These are phyloP conservation scores for Erucastrum elatum DNA, from an alignment of 345 rosid genomes.

Conservation along the genomic window DNA sequence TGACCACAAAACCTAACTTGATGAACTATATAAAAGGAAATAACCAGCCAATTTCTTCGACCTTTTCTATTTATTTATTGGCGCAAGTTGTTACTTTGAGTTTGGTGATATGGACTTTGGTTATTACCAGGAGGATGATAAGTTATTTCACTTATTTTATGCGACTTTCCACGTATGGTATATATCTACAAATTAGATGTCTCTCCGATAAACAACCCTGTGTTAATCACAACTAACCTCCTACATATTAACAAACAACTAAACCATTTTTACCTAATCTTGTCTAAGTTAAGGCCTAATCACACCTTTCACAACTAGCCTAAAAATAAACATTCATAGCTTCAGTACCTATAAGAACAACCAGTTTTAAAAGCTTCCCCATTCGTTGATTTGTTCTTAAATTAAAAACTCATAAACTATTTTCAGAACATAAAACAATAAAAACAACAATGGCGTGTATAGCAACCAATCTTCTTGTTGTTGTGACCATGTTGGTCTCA, in stretches of 20 bases:
- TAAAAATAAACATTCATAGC: constrained; percentile 7
- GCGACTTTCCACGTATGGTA: constrained; percentile 26
- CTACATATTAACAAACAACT: not conserved
- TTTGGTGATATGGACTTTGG: not conserved
- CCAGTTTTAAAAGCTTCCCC: not conserved
- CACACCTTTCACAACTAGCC: constrained; percentile 7
- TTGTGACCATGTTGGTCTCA: constrained; percentile 37
- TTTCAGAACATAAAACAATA: constrained; percentile 11
- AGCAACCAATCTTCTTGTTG: constrained; percentile 15
- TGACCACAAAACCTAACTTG: constrained; percentile 19
- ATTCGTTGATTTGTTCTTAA: not conserved
- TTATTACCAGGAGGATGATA: constrained; percentile 16
- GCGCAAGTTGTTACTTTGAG: not conserved
- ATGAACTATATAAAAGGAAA: constrained; percentile 1
- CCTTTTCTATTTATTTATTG: not conserved
- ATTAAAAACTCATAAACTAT: constrained; percentile 9
- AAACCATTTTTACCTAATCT: not conserved
- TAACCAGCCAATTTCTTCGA: constrained; percentile 16
- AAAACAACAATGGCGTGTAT: constrained; percentile 29
- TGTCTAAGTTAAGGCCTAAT: constrained; percentile 14
- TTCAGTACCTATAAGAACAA: constrained; percentile 7
- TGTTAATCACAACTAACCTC: constrained; percentile 5
- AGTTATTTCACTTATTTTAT: constrained; percentile 4
- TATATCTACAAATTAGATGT: constrained; percentile 17
- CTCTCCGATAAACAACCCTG: constrained; percentile 3